Conservation (phyloP, 805 yeast genomes). For the Schizosaccharomyces cryophilus region DNA sequence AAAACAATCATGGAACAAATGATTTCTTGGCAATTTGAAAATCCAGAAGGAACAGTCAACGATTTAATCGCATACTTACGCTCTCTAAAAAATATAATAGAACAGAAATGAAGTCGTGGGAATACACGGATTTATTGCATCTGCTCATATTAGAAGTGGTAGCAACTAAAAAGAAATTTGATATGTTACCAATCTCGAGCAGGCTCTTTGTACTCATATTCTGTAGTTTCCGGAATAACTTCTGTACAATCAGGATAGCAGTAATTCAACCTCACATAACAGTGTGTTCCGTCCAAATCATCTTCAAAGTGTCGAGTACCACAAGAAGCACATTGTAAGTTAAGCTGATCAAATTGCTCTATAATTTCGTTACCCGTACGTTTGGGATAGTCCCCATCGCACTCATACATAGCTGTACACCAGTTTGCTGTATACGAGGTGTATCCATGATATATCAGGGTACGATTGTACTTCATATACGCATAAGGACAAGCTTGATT, state of each 20-base stretch:
- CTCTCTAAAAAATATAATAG: background rate
- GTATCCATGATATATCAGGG: background rate
- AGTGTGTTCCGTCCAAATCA: background rate
- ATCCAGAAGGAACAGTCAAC: conserved; percentile 30
- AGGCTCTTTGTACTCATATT: background rate
- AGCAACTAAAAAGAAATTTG: background rate
- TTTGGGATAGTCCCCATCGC: background rate
- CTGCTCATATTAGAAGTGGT: too few relatives aligned
- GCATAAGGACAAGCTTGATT: background rate
- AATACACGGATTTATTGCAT: too few relatives aligned
- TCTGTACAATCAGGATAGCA: background rate
- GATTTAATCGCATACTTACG: conserved; percentile 22
- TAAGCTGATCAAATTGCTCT: background rate
- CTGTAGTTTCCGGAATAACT: background rate
- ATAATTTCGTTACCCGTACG: background rate
- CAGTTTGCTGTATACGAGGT: background rate
- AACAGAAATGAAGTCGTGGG: too few relatives aligned
- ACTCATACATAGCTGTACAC: background rate
- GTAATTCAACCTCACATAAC: background rate
- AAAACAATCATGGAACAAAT: conserved; percentile 28
- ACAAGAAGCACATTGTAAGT: background rate
- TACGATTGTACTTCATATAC: background rate
- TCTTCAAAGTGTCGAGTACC: background rate
- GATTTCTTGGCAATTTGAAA: conserved; percentile 52
- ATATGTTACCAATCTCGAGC: background rate